phyloP scores from a whole-genome alignment of 495 filamentous ascomycete genomes.

The Podospora pseudoanserina region DNA sequence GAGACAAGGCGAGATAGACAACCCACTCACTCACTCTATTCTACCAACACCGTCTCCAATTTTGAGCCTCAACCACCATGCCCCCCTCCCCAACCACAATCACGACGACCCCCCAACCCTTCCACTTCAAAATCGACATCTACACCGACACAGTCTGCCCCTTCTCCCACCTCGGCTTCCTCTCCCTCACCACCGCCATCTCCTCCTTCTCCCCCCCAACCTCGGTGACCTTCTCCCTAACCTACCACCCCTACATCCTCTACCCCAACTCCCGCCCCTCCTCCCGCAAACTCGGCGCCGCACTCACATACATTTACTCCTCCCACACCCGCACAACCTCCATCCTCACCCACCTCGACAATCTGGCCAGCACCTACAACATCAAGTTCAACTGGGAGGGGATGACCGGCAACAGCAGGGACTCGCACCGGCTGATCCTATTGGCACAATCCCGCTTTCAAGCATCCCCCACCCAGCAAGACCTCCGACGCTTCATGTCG shows the following conservation, averaged over 20 bases:
- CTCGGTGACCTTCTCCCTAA: constrained; percentile 59
- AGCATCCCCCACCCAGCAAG: not conserved
- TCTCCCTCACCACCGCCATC: constrained; percentile 67
- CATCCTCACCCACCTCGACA: constrained; percentile 21
- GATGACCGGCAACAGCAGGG: constrained; percentile 66
- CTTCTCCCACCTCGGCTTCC: constrained; percentile 80
- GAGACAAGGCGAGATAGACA: too few species aligned
- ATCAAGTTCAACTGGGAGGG: constrained; percentile 71
- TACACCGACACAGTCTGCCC: constrained; percentile 78
- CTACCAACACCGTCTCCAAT: too few species aligned
- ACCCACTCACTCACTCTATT: too few species aligned
- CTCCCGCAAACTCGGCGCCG: not conserved
- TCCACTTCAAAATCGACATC: constrained; percentile 62
- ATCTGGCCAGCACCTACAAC: constrained; percentile 35
- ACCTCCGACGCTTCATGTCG: constrained; percentile 54
- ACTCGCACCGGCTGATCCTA: constrained; percentile 74
- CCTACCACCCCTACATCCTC: constrained; percentile 76
- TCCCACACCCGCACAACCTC: not conserved
- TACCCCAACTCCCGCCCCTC: constrained; percentile 48
- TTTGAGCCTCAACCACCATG: too few species aligned
- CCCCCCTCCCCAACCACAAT: not conserved
- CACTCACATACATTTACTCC: not conserved
- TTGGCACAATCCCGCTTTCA: constrained; percentile 31
- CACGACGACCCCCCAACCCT: constrained; percentile 6
- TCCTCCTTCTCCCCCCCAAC: constrained; percentile 51